Base-by-base conservation (phyloP, 768 basidiomycete species). In the Lactarius hengduanensis region DNA sequence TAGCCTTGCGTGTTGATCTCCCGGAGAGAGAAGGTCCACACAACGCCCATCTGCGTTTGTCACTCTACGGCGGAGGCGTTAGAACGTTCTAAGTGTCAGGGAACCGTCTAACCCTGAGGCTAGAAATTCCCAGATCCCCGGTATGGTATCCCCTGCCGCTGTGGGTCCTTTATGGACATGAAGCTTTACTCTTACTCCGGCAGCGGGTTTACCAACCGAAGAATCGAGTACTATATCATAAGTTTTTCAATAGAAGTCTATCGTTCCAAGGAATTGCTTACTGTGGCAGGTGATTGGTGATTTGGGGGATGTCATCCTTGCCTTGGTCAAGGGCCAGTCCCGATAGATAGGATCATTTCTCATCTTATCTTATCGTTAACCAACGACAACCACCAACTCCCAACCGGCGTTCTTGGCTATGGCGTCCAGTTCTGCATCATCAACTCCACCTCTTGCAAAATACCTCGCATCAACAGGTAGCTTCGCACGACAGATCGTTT, bases 241-340 rank as follows among this genome's bases (percentile, higher is more conserved):
- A 13, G 18, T 20, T 38, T 30, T 10, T 40, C 10, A 58, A n/a
- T 18, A 62, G 28, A 57, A 59, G 26, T 36, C 59, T 36, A 53
- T 34, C 38, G 22, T 41, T 30, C 40, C 53, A 43, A 16, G 57
- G 41, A 20, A 41, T 26, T 1, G 64, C 81, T 63, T 70, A 92
- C 94, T 89, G 67, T 97, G 95, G 75, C 95, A 96, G 43, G 95
- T 97, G 68, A 97, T 91, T 2, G 92, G 91, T 5, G 94, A 93
- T 13, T 53, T 53, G 26, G 50, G 26, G 53, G 81, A 77, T 79
- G 79, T 83, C 56, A 65, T 70, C 32, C 34, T 34, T 34, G 34
- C n/a, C 32, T 28, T 36, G 26, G 56, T 64, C 64, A 32, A 32
- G 32, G n/a, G n/a, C n/a, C n/a, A n/a, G n/a, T n/a, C n/a, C n/a